Conservation (phyloP, 768 basidiomycete species). For the Xerocomus spinulosus region DNA sequence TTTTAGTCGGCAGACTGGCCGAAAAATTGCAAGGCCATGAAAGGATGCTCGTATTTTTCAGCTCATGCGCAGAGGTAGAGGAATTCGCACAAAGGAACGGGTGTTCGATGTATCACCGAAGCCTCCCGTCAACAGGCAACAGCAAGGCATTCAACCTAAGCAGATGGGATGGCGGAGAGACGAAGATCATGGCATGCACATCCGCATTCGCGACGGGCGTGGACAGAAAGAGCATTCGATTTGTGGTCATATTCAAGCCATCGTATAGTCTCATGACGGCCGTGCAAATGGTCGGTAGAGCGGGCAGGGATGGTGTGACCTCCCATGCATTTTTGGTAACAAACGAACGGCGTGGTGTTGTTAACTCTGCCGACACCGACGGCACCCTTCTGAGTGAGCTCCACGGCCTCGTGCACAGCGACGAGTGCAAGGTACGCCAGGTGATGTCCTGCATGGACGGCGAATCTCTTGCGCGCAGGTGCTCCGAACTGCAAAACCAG, state of each 20-base stretch:
- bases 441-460: not conserved
- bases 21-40: not conserved
- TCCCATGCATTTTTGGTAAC: slow-evolving; percentile 5
- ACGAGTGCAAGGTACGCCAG: not conserved
- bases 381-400: not conserved
- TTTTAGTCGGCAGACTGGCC: not conserved
- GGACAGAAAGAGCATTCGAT: slow-evolving; percentile 2
- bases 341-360: not conserved
- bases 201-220: slow-evolving; percentile 4
- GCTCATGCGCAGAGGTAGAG: not conserved
- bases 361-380: not conserved
- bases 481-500: not conserved
- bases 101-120: slow-evolving; percentile 5
- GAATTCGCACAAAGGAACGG: not conserved
- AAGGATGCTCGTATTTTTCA: slow-evolving; percentile 1
- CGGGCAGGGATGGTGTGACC: slow-evolving; percentile 5
- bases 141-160: slow-evolving; percentile 1
- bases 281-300: slow-evolving; percentile 6
- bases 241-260: not conserved
- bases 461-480: not conserved
- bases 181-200: slow-evolving; percentile 5
- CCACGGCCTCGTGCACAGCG: not conserved
- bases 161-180: not conserved
- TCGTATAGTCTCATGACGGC: not conserved
- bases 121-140: not conserved